Conservation (phyloP, 805 yeast genomes). For the Ogataea angusta region DNA sequence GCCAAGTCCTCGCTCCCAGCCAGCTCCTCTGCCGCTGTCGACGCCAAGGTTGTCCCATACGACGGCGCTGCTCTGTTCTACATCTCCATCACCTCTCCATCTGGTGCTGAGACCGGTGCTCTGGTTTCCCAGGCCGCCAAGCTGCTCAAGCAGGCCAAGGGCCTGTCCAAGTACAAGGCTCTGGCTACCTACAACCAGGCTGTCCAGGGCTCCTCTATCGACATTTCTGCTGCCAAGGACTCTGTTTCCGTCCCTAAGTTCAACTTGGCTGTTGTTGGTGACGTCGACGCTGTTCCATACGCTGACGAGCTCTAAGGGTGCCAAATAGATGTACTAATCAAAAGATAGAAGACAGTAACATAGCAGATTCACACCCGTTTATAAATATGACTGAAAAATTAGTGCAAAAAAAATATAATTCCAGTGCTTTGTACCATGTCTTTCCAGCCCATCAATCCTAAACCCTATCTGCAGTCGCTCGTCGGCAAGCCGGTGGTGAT, state of each 20-base stretch:
- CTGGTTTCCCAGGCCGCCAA: slow-evolving; percentile 61
- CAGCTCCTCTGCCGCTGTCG: slow-evolving; percentile 52
- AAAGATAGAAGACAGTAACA: slow-evolving; percentile 12
- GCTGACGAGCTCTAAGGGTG: slow-evolving; percentile 74
- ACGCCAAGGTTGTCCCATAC: slow-evolving; percentile 59
- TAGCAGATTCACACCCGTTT: slow-evolving; percentile 9
- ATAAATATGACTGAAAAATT: slow-evolving; percentile 6
- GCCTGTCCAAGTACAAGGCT: slow-evolving; percentile 57
- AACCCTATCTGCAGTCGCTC: slow-evolving; percentile 80
- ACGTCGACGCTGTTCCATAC: slow-evolving; percentile 79
- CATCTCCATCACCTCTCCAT: slow-evolving; percentile 57
- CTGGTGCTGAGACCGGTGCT: slow-evolving; percentile 55
- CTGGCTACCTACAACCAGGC: slow-evolving; percentile 45
- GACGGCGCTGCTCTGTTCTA: slow-evolving; percentile 80
- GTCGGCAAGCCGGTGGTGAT: slow-evolving; percentile 70
- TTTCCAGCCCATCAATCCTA: slow-evolving; percentile 76
- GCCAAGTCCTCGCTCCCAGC: slow-evolving; percentile 46
- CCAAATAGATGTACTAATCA: slow-evolving; percentile 14
- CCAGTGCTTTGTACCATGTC: slow-evolving; percentile 27
- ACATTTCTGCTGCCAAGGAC: slow-evolving; percentile 35
- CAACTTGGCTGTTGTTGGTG: slow-evolving; percentile 89
- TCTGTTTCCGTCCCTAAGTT: slow-evolving; percentile 48
- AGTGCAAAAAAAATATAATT: not conserved
- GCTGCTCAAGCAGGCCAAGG: slow-evolving; percentile 48
- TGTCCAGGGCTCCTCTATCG: slow-evolving; percentile 38